Conservation (phyloP, 2,329 filamentous ascomycete species). For the Xylaria sp. region DNA sequence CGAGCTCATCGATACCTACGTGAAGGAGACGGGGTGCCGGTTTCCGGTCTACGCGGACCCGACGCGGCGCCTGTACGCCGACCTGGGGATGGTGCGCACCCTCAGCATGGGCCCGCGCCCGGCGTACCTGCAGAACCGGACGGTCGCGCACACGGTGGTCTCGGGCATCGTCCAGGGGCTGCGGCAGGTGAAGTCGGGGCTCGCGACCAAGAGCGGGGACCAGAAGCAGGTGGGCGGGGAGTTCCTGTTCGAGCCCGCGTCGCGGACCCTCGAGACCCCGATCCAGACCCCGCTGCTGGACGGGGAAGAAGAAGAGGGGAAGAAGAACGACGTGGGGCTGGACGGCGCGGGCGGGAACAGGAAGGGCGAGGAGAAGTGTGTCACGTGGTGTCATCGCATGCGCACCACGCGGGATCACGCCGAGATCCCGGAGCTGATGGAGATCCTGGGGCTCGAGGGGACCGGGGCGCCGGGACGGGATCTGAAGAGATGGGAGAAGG, state of each 20-base stretch:
- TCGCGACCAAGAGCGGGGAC: conserved; percentile 72
- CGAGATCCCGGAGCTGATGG: conserved; percentile 73
- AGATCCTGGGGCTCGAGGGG: conserved; percentile 67
- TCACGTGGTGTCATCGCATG: conserved; percentile 88
- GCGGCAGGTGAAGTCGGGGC: conserved; percentile 64
- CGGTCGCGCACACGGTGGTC: conserved; percentile 60
- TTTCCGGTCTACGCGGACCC: conserved; percentile 85
- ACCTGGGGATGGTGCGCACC: conserved; percentile 75
- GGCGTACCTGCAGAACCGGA: conserved; percentile 68
- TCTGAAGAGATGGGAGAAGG: conserved; percentile 58
- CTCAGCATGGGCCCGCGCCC: conserved; percentile 68
- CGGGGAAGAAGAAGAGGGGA: not conserved
- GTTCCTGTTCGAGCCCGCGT: conserved; percentile 74
- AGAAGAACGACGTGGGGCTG: not conserved
- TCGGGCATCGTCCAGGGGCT: conserved; percentile 69
- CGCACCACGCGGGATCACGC: conserved; percentile 79
- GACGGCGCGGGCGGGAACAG: not conserved
- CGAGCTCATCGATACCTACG: conserved; percentile 74
- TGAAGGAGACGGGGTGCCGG: conserved; percentile 68
- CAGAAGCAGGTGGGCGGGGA: conserved; percentile 78
- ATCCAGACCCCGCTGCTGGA: conserved; percentile 53
- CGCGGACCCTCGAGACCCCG: conserved; percentile 55
- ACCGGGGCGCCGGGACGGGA: conserved; percentile 51
- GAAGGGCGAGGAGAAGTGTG: conserved; percentile 62
- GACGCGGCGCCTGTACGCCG: conserved; percentile 70